Conservation (phyloP, 306 rosid genomes). For the Abrus pulchellus region DNA sequence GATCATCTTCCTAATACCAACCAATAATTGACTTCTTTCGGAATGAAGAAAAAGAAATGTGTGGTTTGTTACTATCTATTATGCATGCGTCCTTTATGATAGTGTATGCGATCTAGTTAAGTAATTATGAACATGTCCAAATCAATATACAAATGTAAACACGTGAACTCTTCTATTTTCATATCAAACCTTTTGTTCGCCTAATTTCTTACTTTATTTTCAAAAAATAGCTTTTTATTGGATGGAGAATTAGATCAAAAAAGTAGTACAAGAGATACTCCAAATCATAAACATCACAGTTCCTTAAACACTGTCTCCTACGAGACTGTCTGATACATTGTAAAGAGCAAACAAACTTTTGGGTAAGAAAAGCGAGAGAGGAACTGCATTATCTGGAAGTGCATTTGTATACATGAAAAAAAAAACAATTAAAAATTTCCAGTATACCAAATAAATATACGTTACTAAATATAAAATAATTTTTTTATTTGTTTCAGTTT, state of each 20-base stretch:
- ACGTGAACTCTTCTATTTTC: not conserved
- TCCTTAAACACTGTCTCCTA: too few species aligned
- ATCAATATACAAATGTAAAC: not conserved
- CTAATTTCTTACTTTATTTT: not conserved
- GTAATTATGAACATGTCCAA: not conserved
- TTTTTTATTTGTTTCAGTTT: too few species aligned
- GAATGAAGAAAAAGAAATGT: not conserved
- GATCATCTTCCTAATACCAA: not conserved
- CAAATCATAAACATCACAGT: too few species aligned
- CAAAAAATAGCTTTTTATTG: not conserved
- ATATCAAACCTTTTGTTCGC: not conserved
- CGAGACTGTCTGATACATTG: too few species aligned
- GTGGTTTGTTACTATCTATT: not conserved
- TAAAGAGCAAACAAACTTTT: too few species aligned
- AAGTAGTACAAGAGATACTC: not conserved
- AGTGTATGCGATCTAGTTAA: slow-evolving; percentile 7
- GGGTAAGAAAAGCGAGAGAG: too few species aligned
- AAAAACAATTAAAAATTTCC: too few species aligned
- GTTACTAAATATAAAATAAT: too few species aligned
- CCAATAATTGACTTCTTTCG: not conserved
- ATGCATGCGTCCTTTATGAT: slow-evolving; percentile 11
- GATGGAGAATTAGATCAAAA: not conserved
- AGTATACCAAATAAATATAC: too few species aligned
- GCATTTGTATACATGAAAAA: too few species aligned
- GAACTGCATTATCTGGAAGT: too few species aligned